Conservation (phyloP, 2,329 filamentous ascomycete genomes). For the Pezicula neosporulosa region DNA sequence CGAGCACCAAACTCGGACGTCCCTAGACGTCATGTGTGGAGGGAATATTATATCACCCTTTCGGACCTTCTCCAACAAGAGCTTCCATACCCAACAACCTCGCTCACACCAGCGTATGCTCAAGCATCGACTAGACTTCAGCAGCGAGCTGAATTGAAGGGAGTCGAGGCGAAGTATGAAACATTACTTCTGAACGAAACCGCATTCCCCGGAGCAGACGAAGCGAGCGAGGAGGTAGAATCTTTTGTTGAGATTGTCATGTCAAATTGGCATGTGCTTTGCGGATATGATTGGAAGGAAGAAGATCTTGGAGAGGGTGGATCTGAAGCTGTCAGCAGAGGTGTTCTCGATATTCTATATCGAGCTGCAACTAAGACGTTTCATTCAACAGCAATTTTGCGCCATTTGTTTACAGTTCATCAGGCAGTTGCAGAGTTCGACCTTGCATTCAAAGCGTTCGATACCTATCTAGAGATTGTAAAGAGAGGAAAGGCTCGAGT, state of each 20-base stretch:
- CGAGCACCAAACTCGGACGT: slow-evolving; percentile 57
- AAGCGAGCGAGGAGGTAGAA: slow-evolving; percentile 77
- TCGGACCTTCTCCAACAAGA: slow-evolving; percentile 71
- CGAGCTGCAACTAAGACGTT: slow-evolving; percentile 89
- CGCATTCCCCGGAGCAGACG: slow-evolving; percentile 78
- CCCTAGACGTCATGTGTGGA: slow-evolving; percentile 71
- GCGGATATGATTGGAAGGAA: slow-evolving; percentile 76
- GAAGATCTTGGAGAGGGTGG: slow-evolving; percentile 79
- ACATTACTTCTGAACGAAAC: slow-evolving; percentile 73
- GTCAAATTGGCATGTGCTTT: slow-evolving; percentile 80
- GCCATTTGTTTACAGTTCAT: slow-evolving; percentile 85
- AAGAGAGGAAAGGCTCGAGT: slow-evolving; percentile 80
- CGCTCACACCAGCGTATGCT: slow-evolving; percentile 33
- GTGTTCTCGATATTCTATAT: slow-evolving; percentile 84
- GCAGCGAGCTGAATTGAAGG: slow-evolving; percentile 73
- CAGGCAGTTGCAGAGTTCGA: slow-evolving; percentile 87
- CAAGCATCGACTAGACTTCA: slow-evolving; percentile 56
- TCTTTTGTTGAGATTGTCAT: slow-evolving; percentile 76
- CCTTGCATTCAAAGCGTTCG: slow-evolving; percentile 83
- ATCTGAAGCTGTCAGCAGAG: slow-evolving; percentile 69
- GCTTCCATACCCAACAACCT: slow-evolving; percentile 53
- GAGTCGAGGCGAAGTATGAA: slow-evolving; percentile 78
- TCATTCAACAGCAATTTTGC: slow-evolving; percentile 85
- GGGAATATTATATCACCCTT: slow-evolving; percentile 76
- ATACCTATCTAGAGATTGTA: slow-evolving; percentile 88